Evolutionary conservation across 257 asterid species (phyloP).

Genomic region (Paraleonurus japonicus): DNA sequence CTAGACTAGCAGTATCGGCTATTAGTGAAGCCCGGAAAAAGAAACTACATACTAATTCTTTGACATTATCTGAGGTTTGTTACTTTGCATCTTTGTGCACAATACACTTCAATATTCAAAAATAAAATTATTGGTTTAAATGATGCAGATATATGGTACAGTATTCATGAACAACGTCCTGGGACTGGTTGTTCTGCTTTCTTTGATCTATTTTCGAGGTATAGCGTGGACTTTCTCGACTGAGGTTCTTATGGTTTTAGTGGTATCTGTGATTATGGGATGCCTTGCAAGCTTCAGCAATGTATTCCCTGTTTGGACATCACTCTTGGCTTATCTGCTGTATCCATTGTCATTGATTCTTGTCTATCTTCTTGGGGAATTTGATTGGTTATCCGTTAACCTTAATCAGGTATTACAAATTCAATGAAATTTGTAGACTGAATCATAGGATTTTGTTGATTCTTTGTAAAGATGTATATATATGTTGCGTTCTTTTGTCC

Average conservation of each 20-base stretch:
- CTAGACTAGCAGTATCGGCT: conserved; percentile 56
- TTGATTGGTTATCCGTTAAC: conserved; percentile 23
- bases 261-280: conserved; percentile 45
- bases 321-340: conserved; percentile 41
- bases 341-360: conserved; percentile 51
- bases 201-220: conserved; percentile 41
- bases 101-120: background rate
- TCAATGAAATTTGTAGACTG: conserved; percentile 7
- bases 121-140: background rate
- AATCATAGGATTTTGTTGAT: background rate
- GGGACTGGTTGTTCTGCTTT: conserved; percentile 50
- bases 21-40: conserved; percentile 42
- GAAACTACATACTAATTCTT: conserved; percentile 51
- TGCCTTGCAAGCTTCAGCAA: conserved; percentile 38
- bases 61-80: conserved; percentile 59
- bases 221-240: conserved; percentile 44
- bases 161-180: conserved; percentile 56
- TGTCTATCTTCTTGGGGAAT: conserved; percentile 40
- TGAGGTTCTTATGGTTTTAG: conserved; percentile 41
- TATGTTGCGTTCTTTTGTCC: background rate
- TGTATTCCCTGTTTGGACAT: conserved; percentile 43
- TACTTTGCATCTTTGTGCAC: background rate
- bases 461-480: background rate
- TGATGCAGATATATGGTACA: conserved; percentile 55
- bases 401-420: background rate